Percentiles rank a stretch among this genome's conserved stretches.
Conservation (phyloP, 2,329 filamentous ascomycete species). For the Colletotrichum sp. region DNA sequence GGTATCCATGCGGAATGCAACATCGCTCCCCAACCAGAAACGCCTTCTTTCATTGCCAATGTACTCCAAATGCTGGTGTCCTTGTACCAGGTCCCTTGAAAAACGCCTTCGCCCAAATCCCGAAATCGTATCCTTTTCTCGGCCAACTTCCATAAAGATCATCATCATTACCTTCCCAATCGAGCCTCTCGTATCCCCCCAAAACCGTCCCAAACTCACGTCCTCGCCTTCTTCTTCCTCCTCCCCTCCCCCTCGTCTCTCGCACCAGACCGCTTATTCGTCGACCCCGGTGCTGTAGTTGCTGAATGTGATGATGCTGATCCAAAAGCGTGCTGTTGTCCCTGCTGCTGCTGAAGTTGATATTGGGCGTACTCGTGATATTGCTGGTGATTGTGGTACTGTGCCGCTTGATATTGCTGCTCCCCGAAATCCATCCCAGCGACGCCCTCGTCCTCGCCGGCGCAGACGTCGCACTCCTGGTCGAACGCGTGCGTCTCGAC, state of each 20-base stretch:
- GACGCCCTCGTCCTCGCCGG: constrained; percentile 46
- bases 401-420: not conserved
- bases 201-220: not conserved
- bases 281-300: not conserved
- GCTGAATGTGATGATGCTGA: not conserved
- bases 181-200: not conserved
- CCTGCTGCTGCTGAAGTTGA: not conserved
- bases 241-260: not conserved
- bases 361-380: not conserved
- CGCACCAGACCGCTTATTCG: not conserved
- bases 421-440: constrained; percentile 41
- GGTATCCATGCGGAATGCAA: not conserved
- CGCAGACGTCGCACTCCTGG: constrained; percentile 51
- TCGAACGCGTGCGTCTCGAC: constrained; percentile 50
- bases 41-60: not conserved
- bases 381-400: not conserved
- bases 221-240: constrained; percentile 13
- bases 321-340: not conserved
- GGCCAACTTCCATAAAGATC: not conserved
- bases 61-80: not conserved
- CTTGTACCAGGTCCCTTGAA: not conserved
- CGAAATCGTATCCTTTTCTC: not conserved
- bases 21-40: not conserved
- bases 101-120: constrained; percentile 8
- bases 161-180: not conserved